Evolutionary conservation across 805 yeast species (phyloP).

Genomic region (Kodamaea restingae): DNA sequence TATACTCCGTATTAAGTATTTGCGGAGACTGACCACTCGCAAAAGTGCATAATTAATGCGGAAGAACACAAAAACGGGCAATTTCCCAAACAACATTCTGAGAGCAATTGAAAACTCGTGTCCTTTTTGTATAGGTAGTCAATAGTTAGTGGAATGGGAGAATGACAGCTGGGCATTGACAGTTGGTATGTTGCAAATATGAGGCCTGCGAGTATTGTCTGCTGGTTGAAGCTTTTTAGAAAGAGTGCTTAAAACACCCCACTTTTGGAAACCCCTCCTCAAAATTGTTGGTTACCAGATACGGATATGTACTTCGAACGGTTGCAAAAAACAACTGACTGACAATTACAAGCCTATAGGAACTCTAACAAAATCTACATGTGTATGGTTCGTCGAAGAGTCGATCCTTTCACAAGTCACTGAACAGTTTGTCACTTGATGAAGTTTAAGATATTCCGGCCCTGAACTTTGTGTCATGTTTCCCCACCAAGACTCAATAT

Average conservation of each 20-base stretch:
- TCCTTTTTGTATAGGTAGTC: too few relatives aligned
- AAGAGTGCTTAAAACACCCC: not conserved
- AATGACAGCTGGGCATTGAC: too few relatives aligned
- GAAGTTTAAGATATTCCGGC: not conserved
- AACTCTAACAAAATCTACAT: too few relatives aligned
- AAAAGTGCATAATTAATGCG: not conserved
- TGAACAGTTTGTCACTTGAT: not conserved
- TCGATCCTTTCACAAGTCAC: too few relatives aligned
- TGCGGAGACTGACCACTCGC: constrained; percentile 3
- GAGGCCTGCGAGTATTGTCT: too few relatives aligned
- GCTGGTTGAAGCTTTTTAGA: too few relatives aligned
- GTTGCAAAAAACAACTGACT: not conserved
- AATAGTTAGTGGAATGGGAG: too few relatives aligned
- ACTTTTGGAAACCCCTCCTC: not conserved
- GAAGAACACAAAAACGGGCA: not conserved
- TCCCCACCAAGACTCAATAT: not conserved
- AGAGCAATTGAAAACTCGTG: too few relatives aligned
- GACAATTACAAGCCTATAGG: too few relatives aligned
- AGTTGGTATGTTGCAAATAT: too few relatives aligned
- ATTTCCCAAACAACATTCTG: not conserved
- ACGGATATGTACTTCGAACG: not conserved
- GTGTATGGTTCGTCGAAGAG: too few relatives aligned
- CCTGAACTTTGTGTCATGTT: not conserved
- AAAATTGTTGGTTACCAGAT: constrained; percentile 1
- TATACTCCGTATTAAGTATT: not conserved